Percentiles rank a stretch among this genome's conserved stretches.
Conservation (phyloP, 306 rosid species). For the Abrus pulchellus region DNA sequence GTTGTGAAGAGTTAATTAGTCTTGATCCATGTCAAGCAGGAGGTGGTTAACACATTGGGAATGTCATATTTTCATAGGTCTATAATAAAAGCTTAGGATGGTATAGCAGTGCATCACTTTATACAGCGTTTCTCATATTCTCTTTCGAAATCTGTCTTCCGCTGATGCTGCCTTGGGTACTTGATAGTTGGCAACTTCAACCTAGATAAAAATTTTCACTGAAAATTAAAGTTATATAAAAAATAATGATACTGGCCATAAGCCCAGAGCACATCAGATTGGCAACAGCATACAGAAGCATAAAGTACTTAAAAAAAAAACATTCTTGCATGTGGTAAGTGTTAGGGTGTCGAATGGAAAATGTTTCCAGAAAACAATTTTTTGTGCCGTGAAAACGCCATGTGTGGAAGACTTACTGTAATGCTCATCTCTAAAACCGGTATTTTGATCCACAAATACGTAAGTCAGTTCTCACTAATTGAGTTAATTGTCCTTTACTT, state of each 20-base stretch:
- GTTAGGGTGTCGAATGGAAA: no score
- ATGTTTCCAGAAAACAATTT: no score
- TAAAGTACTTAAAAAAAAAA: neutral
- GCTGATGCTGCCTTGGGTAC: neutral
- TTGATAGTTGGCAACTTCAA: neutral
- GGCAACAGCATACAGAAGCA: no score
- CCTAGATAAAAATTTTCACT: neutral
- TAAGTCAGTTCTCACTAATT: neutral
- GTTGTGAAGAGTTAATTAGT: neutral
- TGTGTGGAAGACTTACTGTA: neutral
- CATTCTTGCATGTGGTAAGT: neutral
- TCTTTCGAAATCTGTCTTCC: conserved; percentile 4
- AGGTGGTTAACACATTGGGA: neutral
- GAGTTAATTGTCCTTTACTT: no score
- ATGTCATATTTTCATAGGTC: neutral
- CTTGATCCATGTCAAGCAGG: neutral
- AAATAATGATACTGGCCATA: neutral
- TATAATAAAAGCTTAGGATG: neutral
- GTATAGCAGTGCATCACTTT: neutral
- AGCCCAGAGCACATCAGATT: no score
- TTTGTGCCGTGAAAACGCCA: no score
- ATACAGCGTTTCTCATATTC: neutral
- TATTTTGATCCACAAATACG: neutral
- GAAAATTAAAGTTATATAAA: neutral
- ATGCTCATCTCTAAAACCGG: neutral